These are phyloP conservation scores for Xylariaceae sp. DNA, from an alignment of 2,329 filamentous ascomycete genomes.

Conservation along the genomic window DNA sequence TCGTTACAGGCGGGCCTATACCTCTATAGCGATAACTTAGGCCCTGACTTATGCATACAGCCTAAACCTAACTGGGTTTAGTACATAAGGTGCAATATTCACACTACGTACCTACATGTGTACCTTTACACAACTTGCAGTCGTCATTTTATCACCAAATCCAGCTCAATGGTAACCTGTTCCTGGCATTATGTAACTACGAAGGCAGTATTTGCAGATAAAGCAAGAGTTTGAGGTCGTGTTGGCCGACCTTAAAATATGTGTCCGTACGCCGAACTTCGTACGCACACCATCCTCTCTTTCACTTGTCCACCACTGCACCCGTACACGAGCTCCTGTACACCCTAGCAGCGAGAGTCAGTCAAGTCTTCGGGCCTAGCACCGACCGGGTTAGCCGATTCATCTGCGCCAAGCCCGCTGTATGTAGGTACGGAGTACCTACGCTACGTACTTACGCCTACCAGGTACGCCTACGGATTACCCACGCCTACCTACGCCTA, in stretches of 20 bases:
- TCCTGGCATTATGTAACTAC: too few species aligned
- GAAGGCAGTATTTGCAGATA: too few species aligned
- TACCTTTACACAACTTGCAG: not conserved
- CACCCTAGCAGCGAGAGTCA: not conserved
- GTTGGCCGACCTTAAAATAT: not conserved
- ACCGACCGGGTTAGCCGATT: slow-evolving; percentile 26
- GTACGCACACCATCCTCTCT: not conserved
- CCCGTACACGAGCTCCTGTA: not conserved
- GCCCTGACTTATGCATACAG: not conserved
- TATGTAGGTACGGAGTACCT: slow-evolving; percentile 12
- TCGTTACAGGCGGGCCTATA: too few species aligned
- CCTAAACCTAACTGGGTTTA: not conserved
- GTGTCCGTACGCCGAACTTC: not conserved
- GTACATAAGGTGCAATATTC: not conserved
- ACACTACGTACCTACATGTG: not conserved
- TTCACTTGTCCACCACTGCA: not conserved
- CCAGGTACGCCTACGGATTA: not conserved
- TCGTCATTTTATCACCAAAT: not conserved
- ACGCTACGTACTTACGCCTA: not conserved
- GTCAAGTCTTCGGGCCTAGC: slow-evolving; percentile 14
- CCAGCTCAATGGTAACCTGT: not conserved
- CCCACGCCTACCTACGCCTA: not conserved
- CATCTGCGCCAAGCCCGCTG: slow-evolving; percentile 23
- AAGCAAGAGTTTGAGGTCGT: too few species aligned
- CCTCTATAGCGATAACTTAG: not conserved